Evolutionary conservation across 495 filamentous ascomycete genomes (phyloP), one percentile per base, ranked within the genome.

Genomic region (Aspergillus sparsus): DNA sequence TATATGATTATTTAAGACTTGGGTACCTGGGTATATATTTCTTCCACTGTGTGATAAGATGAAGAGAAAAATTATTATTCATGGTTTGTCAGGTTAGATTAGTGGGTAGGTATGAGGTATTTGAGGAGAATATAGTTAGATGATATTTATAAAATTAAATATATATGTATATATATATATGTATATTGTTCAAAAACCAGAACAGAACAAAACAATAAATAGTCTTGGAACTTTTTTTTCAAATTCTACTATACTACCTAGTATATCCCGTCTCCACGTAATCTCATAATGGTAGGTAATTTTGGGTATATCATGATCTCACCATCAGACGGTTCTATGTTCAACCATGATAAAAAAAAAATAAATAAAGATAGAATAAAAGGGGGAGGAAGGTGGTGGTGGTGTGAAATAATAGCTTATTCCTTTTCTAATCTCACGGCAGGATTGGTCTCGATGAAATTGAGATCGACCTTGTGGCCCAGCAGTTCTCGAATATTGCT

Each of bases 401-500:
- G 33, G 27, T n/a, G 13, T 56, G 57, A 56, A 63, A 64, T 62
- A 65, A 62, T 44, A 46, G n/a, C 73, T 67, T 86, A 89, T 53
- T 87, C 79, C 72, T 88, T 89, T 67, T 92, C 89, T 73, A 93
- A 74, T 72, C 89, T 83, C 53, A 94, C 85, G 5, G 91, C 91
- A n/a, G 89, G 85, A 71, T 90, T 93, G 60, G 77, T 86, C 74
- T 93, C 85, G 49, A 94, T 86, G 71, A 93, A 89, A 69, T 86
- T 83, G 60, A 94, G 76, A 70, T 94, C 88, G 47, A 93, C 87
- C 71, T 91, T 90, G 75, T 94, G 91, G 7, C 91, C 91, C 42
- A 94, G 77, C 56, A 95, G 78, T 72, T 93, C 91, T 69, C 90
- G 86, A 65, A 94, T 94, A 68, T 94, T 94, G 55, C 76, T 83